These are phyloP conservation scores for Neonectria hederae DNA, from an alignment of 2,329 filamentous ascomycete species.

Conservation along the genomic window DNA sequence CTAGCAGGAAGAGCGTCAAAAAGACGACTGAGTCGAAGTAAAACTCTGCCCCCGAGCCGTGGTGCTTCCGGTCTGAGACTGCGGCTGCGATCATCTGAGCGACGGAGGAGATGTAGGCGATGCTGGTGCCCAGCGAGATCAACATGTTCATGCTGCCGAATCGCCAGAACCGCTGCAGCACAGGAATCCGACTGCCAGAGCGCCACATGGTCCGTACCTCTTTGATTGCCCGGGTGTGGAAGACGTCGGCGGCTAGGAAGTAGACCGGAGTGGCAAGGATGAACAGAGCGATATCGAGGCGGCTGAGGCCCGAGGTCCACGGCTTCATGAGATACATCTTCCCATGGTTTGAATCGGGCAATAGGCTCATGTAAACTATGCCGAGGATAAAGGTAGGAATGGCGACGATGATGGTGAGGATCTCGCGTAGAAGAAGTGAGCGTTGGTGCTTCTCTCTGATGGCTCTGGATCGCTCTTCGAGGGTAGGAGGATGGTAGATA, in stretches of 20 bases:
- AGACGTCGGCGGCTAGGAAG: conserved; percentile 85
- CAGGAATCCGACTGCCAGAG: conserved; percentile 74
- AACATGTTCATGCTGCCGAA: conserved; percentile 98
- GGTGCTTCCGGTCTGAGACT: conserved; percentile 46
- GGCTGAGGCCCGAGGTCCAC: conserved; percentile 76
- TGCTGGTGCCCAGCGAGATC: conserved; percentile 86
- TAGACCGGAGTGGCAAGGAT: conserved; percentile 87
- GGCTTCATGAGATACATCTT: conserved; percentile 75
- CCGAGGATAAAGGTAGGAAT: conserved; percentile 89
- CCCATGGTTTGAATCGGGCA: conserved; percentile 65
- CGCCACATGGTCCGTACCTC: conserved; percentile 84
- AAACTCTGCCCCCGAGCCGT: conserved; percentile 52
- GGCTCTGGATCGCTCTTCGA: conserved; percentile 81
- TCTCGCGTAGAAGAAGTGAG: conserved; percentile 74
- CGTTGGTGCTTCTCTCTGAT: conserved; percentile 77
- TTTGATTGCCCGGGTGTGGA: conserved; percentile 81
- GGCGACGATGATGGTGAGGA: conserved; percentile 73
- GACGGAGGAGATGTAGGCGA: conserved; percentile 86
- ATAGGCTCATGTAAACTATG: conserved; percentile 89
- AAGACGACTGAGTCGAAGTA: conserved; percentile 97
- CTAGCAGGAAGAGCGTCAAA: conserved; percentile 85
- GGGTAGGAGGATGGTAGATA: conserved; percentile 81
- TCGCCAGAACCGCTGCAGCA: conserved; percentile 82
- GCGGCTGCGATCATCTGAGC: conserved; percentile 76
- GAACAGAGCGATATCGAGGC: conserved; percentile 82